Conservation (phyloP, 306 rosid genomes). For the Quercus ilex region DNA sequence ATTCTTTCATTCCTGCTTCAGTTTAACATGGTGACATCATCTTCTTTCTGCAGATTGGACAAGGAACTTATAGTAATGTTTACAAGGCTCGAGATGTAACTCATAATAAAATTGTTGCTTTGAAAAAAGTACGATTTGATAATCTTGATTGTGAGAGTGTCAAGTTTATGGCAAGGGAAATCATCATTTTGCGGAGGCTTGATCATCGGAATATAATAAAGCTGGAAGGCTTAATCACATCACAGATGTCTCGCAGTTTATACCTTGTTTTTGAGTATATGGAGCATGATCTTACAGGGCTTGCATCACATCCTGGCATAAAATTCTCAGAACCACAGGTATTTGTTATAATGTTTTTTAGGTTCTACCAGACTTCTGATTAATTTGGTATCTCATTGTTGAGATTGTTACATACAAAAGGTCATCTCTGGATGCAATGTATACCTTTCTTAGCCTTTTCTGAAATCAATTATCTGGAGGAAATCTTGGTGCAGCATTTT, state of each 20-base stretch:
- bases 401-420: not conserved
- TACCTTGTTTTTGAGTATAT: slow-evolving; percentile 91
- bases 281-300: slow-evolving; percentile 98
- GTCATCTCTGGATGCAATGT: not conserved
- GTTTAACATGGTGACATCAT: slow-evolving; percentile 23
- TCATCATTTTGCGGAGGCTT: slow-evolving; percentile 80
- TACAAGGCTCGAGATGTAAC: slow-evolving; percentile 82
- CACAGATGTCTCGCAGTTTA: slow-evolving; percentile 71
- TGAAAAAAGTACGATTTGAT: slow-evolving; percentile 89
- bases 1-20: slow-evolving; percentile 6
- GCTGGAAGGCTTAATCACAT: slow-evolving; percentile 84
- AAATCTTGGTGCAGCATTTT: slow-evolving; percentile 3
- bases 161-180: slow-evolving; percentile 96
- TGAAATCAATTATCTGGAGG: not conserved
- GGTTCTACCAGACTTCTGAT: not conserved
- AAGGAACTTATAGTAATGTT: slow-evolving; percentile 93
- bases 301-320: slow-evolving; percentile 58
- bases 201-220: slow-evolving; percentile 88
- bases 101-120: slow-evolving; percentile 64
- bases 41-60: slow-evolving; percentile 71
- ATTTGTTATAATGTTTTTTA: slow-evolving; percentile 8
- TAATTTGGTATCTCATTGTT: not conserved
- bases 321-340: slow-evolving; percentile 94
- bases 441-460: not conserved
- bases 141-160: slow-evolving; percentile 86